Percentiles rank a stretch among this genome's conserved stretches.
Evolutionary conservation across 78 protist species (phyloP).

Genomic region (Mastigamoeba balamuthi): DNA sequence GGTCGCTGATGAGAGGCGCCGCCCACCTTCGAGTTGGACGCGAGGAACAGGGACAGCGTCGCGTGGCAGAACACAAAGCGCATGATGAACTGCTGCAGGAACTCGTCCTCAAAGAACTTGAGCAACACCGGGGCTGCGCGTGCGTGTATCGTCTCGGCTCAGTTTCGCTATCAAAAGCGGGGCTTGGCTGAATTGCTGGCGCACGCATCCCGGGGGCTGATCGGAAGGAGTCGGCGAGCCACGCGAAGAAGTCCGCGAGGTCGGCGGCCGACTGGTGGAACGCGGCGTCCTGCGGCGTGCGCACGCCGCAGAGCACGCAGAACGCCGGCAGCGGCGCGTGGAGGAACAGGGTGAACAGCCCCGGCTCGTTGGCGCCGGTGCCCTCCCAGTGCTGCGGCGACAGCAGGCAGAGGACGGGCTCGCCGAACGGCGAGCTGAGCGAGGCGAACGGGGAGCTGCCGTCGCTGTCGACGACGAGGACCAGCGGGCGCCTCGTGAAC

Average conservation of each 20-base stretch:
- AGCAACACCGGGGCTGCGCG: constrained; percentile 8
- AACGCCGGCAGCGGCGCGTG: constrained; percentile 41
- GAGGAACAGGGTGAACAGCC: constrained; percentile 32
- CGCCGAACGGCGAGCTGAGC: neutral
- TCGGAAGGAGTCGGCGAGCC: too few species aligned
- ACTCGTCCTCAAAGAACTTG: constrained; percentile 25
- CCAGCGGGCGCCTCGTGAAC: neutral
- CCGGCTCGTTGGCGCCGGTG: neutral
- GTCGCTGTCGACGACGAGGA: neutral
- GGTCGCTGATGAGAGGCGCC: too few species aligned
- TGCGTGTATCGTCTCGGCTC: too few species aligned
- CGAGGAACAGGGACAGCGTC: constrained; percentile 7
- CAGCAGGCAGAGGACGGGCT: neutral
- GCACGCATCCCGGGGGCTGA: too few species aligned
- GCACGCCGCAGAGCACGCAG: constrained; percentile 1
- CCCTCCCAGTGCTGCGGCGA: neutral
- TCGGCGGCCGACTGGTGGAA: too few species aligned
- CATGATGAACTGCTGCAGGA: constrained; percentile 23
- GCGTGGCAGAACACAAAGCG: constrained; percentile 41
- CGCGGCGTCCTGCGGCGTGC: neutral
- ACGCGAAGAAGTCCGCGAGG: too few species aligned
- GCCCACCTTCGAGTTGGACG: too few species aligned
- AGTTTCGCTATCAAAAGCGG: too few species aligned
- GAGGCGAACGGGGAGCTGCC: neutral
- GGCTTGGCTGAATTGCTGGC: too few species aligned